Percentiles rank a stretch among this genome's conserved stretches.
Conservation (phyloP, 257 asterid genomes). For the Buddleja alternifolia region DNA sequence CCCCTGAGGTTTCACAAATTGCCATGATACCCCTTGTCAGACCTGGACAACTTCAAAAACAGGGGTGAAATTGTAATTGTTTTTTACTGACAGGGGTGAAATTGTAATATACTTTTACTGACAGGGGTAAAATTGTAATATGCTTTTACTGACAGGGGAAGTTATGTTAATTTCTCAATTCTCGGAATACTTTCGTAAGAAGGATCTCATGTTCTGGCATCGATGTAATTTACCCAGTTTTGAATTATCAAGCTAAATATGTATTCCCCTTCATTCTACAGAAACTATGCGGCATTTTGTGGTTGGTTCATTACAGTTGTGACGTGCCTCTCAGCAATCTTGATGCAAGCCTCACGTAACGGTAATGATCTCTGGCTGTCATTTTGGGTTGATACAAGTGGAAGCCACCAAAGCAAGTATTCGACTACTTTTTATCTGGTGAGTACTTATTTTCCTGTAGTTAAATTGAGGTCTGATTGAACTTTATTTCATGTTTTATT, state of each 20-base stretch:
- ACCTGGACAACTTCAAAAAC: too few relatives aligned
- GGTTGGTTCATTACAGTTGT: conserved; percentile 74
- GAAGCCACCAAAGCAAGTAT: conserved; percentile 49
- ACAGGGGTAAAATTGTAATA: too few relatives aligned
- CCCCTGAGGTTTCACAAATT: too few relatives aligned
- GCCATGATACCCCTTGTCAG: too few relatives aligned
- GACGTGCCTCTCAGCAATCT: conserved; percentile 72
- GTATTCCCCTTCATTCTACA: conserved; percentile 36
- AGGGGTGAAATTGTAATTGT: too few relatives aligned
- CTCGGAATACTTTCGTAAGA: too few relatives aligned
- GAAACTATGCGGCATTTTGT: conserved; percentile 85
- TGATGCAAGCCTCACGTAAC: conserved; percentile 98
- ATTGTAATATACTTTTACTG: too few relatives aligned
- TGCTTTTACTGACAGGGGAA: too few relatives aligned
- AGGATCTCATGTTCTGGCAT: too few relatives aligned
- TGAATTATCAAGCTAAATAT: background rate
- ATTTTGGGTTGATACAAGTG: conserved; percentile 89
- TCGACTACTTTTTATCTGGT: conserved; percentile 86
- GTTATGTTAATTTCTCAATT: too few relatives aligned
- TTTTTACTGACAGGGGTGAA: too few relatives aligned
- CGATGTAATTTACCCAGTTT: background rate
- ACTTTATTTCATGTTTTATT: background rate
- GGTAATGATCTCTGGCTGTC: conserved; percentile 97
- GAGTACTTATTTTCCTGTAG: conserved; percentile 27
- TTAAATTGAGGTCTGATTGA: background rate